A percentile compares a stretch with the other conserved stretches of the same genome.
These are phyloP conservation scores for Auriculariales sp. DNA, from an alignment of 768 basidiomycete genomes.

Conservation along the genomic window DNA sequence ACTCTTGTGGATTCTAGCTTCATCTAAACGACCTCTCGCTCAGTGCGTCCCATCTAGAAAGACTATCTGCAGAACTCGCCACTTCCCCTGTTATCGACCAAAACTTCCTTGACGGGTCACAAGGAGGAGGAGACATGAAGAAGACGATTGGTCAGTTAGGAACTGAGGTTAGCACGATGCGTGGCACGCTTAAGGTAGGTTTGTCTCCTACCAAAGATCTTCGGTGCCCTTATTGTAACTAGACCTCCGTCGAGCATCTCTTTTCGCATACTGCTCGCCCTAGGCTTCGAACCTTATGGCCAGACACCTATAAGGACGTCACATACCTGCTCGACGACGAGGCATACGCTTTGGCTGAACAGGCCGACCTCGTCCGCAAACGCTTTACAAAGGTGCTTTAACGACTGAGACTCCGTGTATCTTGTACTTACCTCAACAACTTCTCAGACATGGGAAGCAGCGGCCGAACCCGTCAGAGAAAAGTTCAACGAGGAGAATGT, in stretches of 20 bases:
- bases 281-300: constrained; percentile 64
- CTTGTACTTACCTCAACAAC: too few species aligned
- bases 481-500: constrained; percentile 81
- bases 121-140: constrained; percentile 31
- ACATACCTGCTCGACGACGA: constrained; percentile 86
- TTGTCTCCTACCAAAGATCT: not conserved
- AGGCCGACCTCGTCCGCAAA: constrained; percentile 76
- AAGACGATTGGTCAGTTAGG: constrained; percentile 34
- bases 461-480: constrained; percentile 34
- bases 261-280: constrained; percentile 93
- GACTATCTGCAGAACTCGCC: constrained; percentile 52
- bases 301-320: constrained; percentile 83
- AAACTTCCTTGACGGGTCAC: constrained; percentile 43
- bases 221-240: not conserved
- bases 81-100: constrained; percentile 43
- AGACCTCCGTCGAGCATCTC: constrained; percentile 83
- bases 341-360: constrained; percentile 65
- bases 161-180: constrained; percentile 46
- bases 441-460: not conserved
- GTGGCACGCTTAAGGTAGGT: constrained; percentile 56
- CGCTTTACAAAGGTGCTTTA: constrained; percentile 80
- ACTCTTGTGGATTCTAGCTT: too few species aligned
- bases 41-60: constrained; percentile 79
- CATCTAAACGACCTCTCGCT: constrained; percentile 90
- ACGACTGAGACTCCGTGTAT: too few species aligned